Percentiles rank a stretch among this genome's conserved stretches.
These are phyloP conservation scores for Hibiscus mutabilis DNA, from an alignment of 345 rosid species.

Conservation along the genomic window DNA sequence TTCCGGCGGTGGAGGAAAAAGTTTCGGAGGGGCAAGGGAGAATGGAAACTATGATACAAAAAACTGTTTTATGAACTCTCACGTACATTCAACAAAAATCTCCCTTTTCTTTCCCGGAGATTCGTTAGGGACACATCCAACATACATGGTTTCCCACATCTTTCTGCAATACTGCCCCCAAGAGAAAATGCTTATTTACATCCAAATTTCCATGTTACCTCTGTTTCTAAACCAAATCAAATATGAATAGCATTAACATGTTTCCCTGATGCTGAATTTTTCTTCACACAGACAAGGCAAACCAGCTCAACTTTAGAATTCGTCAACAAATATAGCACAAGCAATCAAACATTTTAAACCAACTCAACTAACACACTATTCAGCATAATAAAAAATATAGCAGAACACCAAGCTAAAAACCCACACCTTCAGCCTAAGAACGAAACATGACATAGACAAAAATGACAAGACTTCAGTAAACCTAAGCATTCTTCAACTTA, in stretches of 20 bases:
- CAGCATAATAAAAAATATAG: no score
- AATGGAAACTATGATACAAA: background rate
- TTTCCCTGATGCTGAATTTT: background rate
- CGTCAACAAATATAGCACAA: background rate
- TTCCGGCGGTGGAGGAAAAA: background rate
- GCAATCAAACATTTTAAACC: background rate
- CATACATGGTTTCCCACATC: background rate
- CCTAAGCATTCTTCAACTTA: no score
- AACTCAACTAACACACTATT: background rate
- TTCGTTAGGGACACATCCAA: background rate
- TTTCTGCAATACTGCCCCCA: background rate
- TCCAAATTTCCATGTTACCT: background rate
- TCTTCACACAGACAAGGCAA: background rate
- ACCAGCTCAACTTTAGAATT: background rate
- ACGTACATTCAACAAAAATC: background rate
- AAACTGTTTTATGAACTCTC: background rate
- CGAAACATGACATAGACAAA: no score
- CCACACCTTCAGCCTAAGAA: no score
- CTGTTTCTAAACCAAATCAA: background rate
- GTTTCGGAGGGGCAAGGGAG: background rate
- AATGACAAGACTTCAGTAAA: no score
- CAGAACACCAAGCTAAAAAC: no score
- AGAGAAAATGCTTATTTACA: background rate
- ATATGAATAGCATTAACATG: background rate
- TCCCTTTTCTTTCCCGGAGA: background rate